Evolutionary conservation across 495 filamentous ascomycete species (phyloP).

Genomic region (Hyaloscypha hepaticicola): DNA sequence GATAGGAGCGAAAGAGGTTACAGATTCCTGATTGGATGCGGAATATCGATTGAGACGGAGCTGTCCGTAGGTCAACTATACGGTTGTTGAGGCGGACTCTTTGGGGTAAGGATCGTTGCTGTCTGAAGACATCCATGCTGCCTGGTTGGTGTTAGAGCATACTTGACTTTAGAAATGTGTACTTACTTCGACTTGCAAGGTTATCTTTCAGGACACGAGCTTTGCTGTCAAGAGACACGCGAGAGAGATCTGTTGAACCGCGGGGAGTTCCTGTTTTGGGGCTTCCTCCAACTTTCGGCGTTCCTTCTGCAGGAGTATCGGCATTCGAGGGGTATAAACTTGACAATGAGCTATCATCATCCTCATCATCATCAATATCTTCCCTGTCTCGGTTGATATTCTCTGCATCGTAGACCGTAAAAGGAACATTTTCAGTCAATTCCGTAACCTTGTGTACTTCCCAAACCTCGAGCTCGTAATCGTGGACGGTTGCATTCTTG

Average conservation of each 20-base stretch:
- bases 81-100: conserved; percentile 69
- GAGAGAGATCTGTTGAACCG: conserved; percentile 9
- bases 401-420: conserved; percentile 39
- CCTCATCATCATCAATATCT: conserved; percentile 28
- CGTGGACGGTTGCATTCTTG: conserved; percentile 71
- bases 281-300: background rate
- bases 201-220: conserved; percentile 10
- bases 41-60: conserved; percentile 83
- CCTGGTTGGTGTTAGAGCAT: conserved; percentile 16
- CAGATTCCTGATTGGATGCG: conserved; percentile 75
- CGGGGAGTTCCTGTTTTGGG: conserved; percentile 10
- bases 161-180: background rate
- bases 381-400: conserved; percentile 32
- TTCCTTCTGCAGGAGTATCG: background rate
- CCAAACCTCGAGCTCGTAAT: conserved; percentile 77
- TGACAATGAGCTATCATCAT: conserved; percentile 9
- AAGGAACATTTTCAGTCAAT: conserved; percentile 42
- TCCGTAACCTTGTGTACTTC: conserved; percentile 67
- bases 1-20: conserved; percentile 74
- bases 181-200: conserved; percentile 25
- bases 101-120: conserved; percentile 27
- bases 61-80: conserved; percentile 81
- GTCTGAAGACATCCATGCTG: conserved; percentile 24
- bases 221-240: conserved; percentile 9
- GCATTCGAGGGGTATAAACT: background rate